phyloP scores from a whole-genome alignment of 2,329 filamentous ascomycete species.

The Aspergillus flavus region DNA sequence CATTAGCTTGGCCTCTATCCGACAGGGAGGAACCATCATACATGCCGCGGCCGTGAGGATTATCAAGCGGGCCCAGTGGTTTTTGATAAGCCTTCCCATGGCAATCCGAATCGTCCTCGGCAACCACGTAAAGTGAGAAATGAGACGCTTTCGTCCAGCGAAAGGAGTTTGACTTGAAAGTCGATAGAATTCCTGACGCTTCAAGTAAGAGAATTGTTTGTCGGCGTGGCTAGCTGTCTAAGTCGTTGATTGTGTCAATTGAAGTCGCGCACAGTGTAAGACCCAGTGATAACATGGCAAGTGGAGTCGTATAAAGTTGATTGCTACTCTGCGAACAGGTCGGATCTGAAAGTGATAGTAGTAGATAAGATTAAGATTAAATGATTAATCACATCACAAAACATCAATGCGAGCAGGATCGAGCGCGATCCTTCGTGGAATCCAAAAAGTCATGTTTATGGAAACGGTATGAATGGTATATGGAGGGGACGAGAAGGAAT shows the following conservation, averaged over 20 bases:
- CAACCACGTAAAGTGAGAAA: conserved; percentile 2
- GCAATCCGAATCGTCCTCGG: conserved; percentile 2
- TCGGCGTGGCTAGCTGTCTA: neutral
- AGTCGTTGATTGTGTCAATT: neutral
- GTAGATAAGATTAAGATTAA: conserved; percentile 10
- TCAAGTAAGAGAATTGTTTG: neutral
- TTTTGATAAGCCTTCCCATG: conserved; percentile 99
- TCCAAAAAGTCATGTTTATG: conserved; percentile 4
- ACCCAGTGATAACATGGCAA: neutral
- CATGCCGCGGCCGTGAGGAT: conserved; percentile 80
- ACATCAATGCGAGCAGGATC: conserved; percentile 12
- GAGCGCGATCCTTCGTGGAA: conserved; percentile 4
- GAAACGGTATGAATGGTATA: conserved; percentile 2
- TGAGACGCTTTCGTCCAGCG: conserved; percentile 30
- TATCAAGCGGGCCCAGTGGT: conserved; percentile 96
- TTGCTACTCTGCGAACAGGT: neutral
- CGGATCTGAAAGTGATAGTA: neutral
- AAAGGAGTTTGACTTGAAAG: conserved; percentile 17
- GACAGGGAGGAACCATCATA: conserved; percentile 45
- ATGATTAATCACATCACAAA: conserved; percentile 18
- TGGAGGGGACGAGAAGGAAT: conserved; percentile 15
- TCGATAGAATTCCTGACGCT: neutral
- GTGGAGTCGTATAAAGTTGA: neutral
- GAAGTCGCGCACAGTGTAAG: neutral
- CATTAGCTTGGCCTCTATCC: conserved; percentile 15